Base-by-base conservation (phyloP, 768 basidiomycete genomes). In the Boletus insuetus region DNA sequence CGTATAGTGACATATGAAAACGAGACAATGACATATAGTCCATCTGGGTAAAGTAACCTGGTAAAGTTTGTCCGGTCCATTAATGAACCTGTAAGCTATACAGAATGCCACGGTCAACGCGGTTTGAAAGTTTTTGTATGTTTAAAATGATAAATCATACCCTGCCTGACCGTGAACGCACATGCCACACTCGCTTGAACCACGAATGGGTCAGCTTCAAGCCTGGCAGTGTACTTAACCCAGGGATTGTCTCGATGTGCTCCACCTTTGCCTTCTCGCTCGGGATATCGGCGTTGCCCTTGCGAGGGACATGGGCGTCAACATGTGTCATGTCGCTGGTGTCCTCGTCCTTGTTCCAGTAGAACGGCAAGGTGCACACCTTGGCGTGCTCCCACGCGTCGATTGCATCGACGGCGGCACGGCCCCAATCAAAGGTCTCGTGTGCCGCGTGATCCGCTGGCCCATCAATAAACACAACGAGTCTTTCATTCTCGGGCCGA, bases 381-480 rank as follows among this genome's bases (percentile, higher is more conserved):
- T 73, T 60, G 39, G 70, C 63, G 48, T 67, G 69, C 24, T 75
- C 59, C 91, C 91, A 94, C 9, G 65, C 64, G 10, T 85, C 80
- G 29, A 94, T 63, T 1, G 87, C 86, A 1, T 78, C 71, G 2
- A 94, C 54, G 0, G 85, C 81, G 1, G 86, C 89, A 20, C 65
- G 69, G 4, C 92, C 93, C 92, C 93, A 95, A 62, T 94, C 84
- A 69, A 81, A 92, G 4, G 61, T 64, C 37, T 78, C 79, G 58
- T 89, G 88, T 9, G 79, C 76, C 0, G 67, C 65, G 40, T 63
- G 73, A 24, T 80, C 75, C 7, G 74, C 60, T 4, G 89, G 89
- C 0, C 87, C 87, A 44, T 97, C 88, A 12, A 97, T 81, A 54
- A 96, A 88, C 19, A 80, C 65, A 35, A 94, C 74, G 34, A 98